These are phyloP conservation scores for Ceratocystiopsis minuta DNA, from an alignment of 2,329 filamentous ascomycete genomes.

Conservation along the genomic window DNA sequence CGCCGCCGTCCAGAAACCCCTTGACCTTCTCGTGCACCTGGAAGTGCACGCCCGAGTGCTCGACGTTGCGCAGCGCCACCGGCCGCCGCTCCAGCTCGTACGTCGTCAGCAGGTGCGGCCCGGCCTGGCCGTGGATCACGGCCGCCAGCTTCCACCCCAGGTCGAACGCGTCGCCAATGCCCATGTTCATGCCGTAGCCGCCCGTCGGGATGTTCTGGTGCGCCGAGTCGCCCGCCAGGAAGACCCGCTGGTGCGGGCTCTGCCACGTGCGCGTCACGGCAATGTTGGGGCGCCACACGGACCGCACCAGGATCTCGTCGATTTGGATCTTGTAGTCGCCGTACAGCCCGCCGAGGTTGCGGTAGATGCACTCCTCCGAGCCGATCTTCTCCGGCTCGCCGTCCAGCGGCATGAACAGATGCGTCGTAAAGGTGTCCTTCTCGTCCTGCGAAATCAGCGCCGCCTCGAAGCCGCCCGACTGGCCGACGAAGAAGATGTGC, in stretches of 20 bases:
- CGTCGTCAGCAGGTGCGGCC: constrained; percentile 23
- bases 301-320: constrained; percentile 11
- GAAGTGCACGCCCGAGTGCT: constrained; percentile 3
- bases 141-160: constrained; percentile 35
- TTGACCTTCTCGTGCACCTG: constrained; percentile 8
- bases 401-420: constrained; percentile 2
- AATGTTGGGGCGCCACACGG: constrained; percentile 10
- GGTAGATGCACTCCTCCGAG: constrained; percentile 3
- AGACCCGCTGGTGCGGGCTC: constrained; percentile 21
- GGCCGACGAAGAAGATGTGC: constrained; percentile 8
- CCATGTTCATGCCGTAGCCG: constrained; percentile 39
- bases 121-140: constrained; percentile 17
- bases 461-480: constrained; percentile 1
- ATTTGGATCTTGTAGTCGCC: constrained; percentile 7
- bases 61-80: constrained; percentile 10
- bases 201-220: constrained; percentile 37
- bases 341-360: constrained; percentile 3
- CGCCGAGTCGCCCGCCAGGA: constrained; percentile 37
- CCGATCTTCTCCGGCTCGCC: background rate
- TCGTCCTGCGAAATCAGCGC: constrained; percentile 6
- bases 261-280: constrained; percentile 7
- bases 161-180: constrained; percentile 34
- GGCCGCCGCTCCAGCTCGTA: constrained; percentile 27
- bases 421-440: constrained; percentile 3
- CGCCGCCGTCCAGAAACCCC: constrained; percentile 5